A percentile compares a stretch with the other conserved stretches of the same genome.
phyloP scores from a whole-genome alignment of 495 filamentous ascomycete species.

The Penicillium subrubescens region DNA sequence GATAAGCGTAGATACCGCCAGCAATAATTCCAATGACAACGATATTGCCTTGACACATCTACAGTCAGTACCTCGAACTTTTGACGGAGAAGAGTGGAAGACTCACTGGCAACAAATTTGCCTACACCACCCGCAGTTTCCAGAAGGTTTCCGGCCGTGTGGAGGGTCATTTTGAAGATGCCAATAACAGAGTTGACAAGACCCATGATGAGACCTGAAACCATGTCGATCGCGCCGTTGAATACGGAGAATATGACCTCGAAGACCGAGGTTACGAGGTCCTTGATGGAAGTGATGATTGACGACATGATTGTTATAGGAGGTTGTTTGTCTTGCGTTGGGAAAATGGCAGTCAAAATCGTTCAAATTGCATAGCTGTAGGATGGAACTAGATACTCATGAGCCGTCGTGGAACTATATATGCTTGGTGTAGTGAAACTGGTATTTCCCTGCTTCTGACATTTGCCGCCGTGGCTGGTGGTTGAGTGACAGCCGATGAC shows the following conservation, averaged over 20 bases:
- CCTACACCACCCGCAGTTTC: conserved; percentile 20
- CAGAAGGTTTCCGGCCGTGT: conserved; percentile 2
- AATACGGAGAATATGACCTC: conserved; percentile 23
- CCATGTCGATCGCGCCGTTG: conserved; percentile 5
- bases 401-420: not conserved
- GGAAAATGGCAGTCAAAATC: not conserved
- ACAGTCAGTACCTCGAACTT: not conserved
- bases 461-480: conserved; percentile 1
- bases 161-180: conserved; percentile 3
- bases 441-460: conserved; percentile 1
- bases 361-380: not conserved
- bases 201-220: conserved; percentile 2
- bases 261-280: conserved; percentile 20
- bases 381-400: not conserved
- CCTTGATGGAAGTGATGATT: conserved; percentile 22
- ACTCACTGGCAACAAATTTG: conserved; percentile 20
- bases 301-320: conserved; percentile 16
- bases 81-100: not conserved
- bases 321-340: not conserved
- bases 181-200: conserved; percentile 12
- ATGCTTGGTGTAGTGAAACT: not conserved
- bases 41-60: conserved; percentile 16
- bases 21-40: conserved; percentile 19
- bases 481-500: not conserved
- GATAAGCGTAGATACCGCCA: conserved; percentile 13